Evolutionary conservation across 192 early-diverging fungal species (phyloP).

Genomic region (Phycomyces blakesleeanus): DNA sequence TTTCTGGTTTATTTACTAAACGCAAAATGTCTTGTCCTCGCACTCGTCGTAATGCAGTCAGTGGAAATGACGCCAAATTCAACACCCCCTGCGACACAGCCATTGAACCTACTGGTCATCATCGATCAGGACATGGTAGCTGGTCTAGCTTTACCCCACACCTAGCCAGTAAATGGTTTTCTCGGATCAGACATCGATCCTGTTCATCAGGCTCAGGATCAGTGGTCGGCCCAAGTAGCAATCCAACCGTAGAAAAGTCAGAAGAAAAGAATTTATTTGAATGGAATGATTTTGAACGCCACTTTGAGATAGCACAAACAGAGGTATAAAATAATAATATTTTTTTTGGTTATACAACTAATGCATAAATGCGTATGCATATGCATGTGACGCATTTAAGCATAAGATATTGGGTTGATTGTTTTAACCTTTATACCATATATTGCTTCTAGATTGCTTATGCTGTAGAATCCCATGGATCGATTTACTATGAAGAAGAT

Average conservation of each 20-base stretch:
- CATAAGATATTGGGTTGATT: too few relatives aligned
- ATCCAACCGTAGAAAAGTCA: not conserved
- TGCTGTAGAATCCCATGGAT: conserved; percentile 1
- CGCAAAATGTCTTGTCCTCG: not conserved
- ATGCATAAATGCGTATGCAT: too few relatives aligned
- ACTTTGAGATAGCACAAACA: conserved; percentile 1
- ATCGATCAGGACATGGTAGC: not conserved
- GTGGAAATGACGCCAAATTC: not conserved
- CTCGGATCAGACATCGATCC: conserved; percentile 13
- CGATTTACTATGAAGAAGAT: conserved; percentile 2
- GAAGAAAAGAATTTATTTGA: too few relatives aligned
- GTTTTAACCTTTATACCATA: too few relatives aligned
- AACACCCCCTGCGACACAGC: too few relatives aligned
- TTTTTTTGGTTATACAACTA: too few relatives aligned
- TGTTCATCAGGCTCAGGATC: conserved; percentile 6
- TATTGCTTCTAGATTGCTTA: not conserved
- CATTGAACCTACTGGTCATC: too few relatives aligned
- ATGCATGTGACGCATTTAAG: too few relatives aligned
- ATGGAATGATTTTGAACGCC: conserved; percentile 3
- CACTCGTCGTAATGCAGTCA: not conserved
- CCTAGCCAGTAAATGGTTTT: not conserved
- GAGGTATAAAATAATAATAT: too few relatives aligned
- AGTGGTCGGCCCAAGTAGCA: too few relatives aligned
- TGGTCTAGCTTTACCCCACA: not conserved
- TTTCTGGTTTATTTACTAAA: too few relatives aligned